A percentile compares a stretch with the other conserved stretches of the same genome.
Conservation (phyloP, 345 rosid species). For the Dipteronia dyeriana region DNA sequence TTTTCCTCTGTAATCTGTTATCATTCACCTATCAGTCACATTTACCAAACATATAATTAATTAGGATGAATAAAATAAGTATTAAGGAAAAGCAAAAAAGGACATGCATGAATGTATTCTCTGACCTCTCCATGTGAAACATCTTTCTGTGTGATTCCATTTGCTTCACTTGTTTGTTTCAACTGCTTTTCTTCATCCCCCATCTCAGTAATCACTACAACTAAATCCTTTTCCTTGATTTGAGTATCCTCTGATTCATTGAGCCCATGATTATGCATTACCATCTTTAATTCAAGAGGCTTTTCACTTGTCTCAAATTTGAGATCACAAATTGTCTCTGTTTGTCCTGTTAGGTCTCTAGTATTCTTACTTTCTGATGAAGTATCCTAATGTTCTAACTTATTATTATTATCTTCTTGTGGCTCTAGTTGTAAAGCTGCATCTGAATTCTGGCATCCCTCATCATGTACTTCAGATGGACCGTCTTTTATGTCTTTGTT, state of each 20-base stretch:
- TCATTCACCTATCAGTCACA: constrained; percentile 4
- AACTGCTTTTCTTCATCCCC: constrained; percentile 18
- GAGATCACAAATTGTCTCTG: constrained; percentile 8
- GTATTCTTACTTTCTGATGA: constrained; percentile 17
- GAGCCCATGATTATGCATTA: constrained; percentile 5
- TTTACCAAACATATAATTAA: constrained; percentile 5
- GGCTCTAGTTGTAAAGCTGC: constrained; percentile 16
- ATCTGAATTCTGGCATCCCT: constrained; percentile 13
- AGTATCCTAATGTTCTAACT: constrained; percentile 12
- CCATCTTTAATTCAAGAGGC: constrained; percentile 10
- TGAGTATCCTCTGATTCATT: constrained; percentile 21
- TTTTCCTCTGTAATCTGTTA: constrained; percentile 39
- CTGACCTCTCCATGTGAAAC: constrained; percentile 39
- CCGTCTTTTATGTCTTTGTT: constrained; percentile 14
- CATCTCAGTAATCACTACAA: constrained; percentile 14
- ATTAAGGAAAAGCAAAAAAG: background rate
- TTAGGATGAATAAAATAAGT: background rate
- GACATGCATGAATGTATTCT: constrained; percentile 8
- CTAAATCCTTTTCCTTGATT: constrained; percentile 24
- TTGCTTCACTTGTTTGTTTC: constrained; percentile 22
- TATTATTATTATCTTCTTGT: constrained; percentile 2
- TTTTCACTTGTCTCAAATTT: constrained; percentile 23
- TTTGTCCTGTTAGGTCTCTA: constrained; percentile 13
- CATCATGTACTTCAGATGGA: constrained; percentile 12
- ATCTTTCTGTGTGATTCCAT: constrained; percentile 26